Evolutionary conservation across 1,284 basidiomycete genomes (phyloP).

Genomic region (Melampsora americana): DNA sequence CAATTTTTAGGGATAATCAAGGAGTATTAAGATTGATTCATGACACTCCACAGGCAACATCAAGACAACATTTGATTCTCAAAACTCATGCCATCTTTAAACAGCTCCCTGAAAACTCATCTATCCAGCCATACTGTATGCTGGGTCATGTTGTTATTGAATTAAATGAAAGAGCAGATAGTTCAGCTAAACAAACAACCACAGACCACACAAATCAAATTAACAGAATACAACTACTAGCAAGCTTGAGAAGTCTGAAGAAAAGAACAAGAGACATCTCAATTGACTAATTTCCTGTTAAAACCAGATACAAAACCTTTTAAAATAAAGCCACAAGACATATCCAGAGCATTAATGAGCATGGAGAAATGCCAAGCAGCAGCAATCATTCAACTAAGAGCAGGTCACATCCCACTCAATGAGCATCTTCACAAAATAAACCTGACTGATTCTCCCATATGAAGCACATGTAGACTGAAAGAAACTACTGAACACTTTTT

Average conservation of each 20-base stretch:
- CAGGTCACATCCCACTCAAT: not conserved
- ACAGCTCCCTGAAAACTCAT: not conserved
- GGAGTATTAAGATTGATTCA: not conserved
- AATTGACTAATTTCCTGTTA: no score
- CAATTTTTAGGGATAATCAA: constrained; percentile 13
- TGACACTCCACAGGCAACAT: not conserved
- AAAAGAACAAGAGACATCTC: no score
- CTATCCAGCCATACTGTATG: not conserved
- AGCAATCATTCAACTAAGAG: not conserved
- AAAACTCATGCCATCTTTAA: not conserved
- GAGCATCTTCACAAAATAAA: not conserved
- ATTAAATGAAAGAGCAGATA: constrained; percentile 15
- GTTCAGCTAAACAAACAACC: not conserved
- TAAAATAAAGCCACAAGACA: no score
- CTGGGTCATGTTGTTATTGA: constrained; percentile 1
- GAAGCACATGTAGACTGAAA: not conserved
- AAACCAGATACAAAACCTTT: no score
- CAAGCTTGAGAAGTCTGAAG: no score
- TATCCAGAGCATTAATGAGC: no score
- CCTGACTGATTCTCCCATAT: not conserved
- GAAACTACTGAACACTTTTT: not conserved
- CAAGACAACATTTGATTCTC: not conserved
- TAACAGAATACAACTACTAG: no score
- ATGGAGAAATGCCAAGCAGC: no score
- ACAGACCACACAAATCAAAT: no score